A percentile compares a stretch with the other conserved stretches of the same genome.
Evolutionary conservation across 2,329 filamentous ascomycete species (phyloP).

Genomic region (Phyllosticta citrichinensis): DNA sequence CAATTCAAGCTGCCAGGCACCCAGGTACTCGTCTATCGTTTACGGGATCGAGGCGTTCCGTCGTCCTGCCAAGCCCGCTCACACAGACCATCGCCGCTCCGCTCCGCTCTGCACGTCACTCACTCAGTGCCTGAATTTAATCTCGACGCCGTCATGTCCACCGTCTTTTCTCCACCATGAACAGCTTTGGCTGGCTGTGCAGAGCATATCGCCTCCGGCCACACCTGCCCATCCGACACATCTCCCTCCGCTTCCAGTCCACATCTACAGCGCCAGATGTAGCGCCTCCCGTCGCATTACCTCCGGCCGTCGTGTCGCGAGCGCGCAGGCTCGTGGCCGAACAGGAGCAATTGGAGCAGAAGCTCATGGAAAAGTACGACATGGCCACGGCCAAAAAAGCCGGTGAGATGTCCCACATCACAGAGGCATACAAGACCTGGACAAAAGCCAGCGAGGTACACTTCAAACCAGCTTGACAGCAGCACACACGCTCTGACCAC

Average conservation of each 20-base stretch:
- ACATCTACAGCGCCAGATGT: neutral
- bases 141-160: neutral
- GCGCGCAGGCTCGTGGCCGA: constrained; percentile 47
- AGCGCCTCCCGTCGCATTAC: constrained; percentile 28
- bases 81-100: neutral
- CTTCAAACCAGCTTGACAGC: neutral
- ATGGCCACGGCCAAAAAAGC: constrained; percentile 46
- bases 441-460: constrained; percentile 47
- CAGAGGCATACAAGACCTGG: constrained; percentile 45
- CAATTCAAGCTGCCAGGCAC: neutral
- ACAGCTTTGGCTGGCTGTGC: constrained; percentile 6
- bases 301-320: constrained; percentile 44
- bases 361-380: constrained; percentile 47
- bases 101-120: neutral
- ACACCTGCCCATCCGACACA: neutral
- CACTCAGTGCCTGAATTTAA: neutral
- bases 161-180: neutral
- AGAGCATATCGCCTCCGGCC: constrained; percentile 2
- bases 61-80: neutral
- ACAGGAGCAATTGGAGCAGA: constrained; percentile 42
- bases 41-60: neutral
- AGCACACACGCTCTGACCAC: neutral
- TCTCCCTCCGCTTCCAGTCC: constrained; percentile 1
- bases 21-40: neutral
- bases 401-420: constrained; percentile 45